phyloP scores from a whole-genome alignment of 495 filamentous ascomycete species.

The Lasiosphaeriaceae sp. region DNA sequence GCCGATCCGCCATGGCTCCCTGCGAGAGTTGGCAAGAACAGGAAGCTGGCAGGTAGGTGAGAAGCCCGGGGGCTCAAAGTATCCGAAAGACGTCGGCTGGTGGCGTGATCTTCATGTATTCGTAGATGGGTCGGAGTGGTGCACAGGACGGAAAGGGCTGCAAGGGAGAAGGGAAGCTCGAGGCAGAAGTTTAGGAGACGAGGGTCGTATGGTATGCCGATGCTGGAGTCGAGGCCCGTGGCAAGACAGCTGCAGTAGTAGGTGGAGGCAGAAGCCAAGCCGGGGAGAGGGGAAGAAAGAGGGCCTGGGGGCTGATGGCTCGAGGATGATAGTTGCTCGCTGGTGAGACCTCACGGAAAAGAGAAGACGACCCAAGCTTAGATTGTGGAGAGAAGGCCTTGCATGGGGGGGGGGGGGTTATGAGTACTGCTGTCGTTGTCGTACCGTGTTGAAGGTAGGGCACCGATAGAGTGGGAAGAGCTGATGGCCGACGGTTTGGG shows the following conservation, averaged over 20 bases:
- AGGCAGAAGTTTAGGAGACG: constrained; percentile 7
- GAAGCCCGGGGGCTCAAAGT: constrained; percentile 46
- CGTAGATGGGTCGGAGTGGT: constrained; percentile 14
- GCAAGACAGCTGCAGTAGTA: constrained; percentile 27
- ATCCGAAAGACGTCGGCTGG: constrained; percentile 37
- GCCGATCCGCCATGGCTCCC: constrained; percentile 47
- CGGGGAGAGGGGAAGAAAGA: background rate
- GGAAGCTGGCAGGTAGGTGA: constrained; percentile 30
- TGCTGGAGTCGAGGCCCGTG: constrained; percentile 16
- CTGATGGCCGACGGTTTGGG: no score
- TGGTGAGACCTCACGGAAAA: constrained; percentile 5
- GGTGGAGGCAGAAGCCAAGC: constrained; percentile 19
- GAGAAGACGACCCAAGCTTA: constrained; percentile 6
- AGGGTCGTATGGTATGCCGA: constrained; percentile 3
- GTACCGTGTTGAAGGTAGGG: constrained; percentile 11
- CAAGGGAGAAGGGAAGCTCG: constrained; percentile 2
- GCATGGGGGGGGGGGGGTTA: background rate
- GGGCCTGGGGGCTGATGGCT: background rate
- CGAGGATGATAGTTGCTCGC: constrained; percentile 13
- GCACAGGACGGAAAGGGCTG: constrained; percentile 2
- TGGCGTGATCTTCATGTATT: constrained; percentile 47
- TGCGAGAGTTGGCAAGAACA: constrained; percentile 40
- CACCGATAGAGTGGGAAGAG: background rate
- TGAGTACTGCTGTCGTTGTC: background rate
- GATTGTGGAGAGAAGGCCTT: constrained; percentile 4